Conservation (phyloP, 2,329 filamentous ascomycete species). For the Penicillium sumatraense region DNA sequence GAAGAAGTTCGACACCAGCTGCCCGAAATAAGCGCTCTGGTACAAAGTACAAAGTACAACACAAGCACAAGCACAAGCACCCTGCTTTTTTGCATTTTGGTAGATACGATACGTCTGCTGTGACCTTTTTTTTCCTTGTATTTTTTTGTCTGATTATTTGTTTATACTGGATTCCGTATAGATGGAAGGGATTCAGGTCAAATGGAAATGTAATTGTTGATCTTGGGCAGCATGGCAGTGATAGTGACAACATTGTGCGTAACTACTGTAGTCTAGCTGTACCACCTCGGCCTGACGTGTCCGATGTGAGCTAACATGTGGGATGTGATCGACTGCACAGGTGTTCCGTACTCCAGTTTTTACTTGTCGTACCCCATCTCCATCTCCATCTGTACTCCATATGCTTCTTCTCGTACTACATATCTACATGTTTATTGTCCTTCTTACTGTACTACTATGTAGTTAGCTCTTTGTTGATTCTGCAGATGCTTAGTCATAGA, state of each 20-base stretch:
- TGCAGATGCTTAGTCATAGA: constrained; percentile 12
- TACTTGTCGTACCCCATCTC: no score
- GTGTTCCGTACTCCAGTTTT: no score
- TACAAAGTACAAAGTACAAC: no score
- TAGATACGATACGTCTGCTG: background rate
- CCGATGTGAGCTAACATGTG: background rate
- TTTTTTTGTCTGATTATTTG: constrained; percentile 6
- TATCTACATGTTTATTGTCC: no score
- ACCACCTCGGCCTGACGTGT: background rate
- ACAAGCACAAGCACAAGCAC: background rate
- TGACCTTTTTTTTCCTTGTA: constrained; percentile 17
- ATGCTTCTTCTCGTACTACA: no score
- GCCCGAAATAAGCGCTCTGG: constrained; percentile 38
- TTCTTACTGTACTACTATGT: background rate
- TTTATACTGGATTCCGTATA: constrained; percentile 11
- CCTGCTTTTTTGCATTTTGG: background rate
- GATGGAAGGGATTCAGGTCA: background rate
- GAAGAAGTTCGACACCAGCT: constrained; percentile 60
- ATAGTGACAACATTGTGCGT: no score
- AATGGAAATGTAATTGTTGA: constrained; percentile 12
- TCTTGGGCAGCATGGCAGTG: background rate
- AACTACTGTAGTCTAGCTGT: background rate
- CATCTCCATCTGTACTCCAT: no score
- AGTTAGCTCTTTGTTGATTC: background rate
- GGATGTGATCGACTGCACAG: no score